Base-by-base conservation (phyloP, 2,329 filamentous ascomycete genomes). In the Penicillium olsonii region DNA sequence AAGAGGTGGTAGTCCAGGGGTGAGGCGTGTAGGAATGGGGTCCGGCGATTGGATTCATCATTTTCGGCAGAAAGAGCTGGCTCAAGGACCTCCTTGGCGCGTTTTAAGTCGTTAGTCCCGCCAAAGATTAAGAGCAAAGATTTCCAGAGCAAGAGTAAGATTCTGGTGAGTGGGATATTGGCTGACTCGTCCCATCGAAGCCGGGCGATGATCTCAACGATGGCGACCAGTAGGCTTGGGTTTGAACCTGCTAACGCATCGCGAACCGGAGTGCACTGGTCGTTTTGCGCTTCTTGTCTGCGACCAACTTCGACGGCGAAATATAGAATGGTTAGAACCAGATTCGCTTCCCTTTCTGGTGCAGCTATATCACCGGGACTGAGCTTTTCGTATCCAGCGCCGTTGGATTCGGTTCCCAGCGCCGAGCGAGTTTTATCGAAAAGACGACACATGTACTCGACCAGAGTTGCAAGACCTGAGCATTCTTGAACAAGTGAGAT, bases 1-100 rank as follows among this genome's bases (percentile, higher is more conserved):
- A 99, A 99, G 18, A 92, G 81, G 67, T 99, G 92, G 66, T 99
- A 99, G 65, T 99, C 94, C 10, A 99, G 76, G 4, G 94, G 94
- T 1, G 92, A 96, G 4, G 94, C 92, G 1, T 89, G 95, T 53
- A 99, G 92, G 37, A 88, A 78, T n/a, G 86, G 86, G 58, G 88
- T 87, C 42, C 84, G 82, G 60, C 85, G 84, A 34, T 70, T 73
- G 54, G 77, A 73, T 61, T 61, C 53, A 37, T 66, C 61, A 18
- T 64, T 57, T 38, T 65, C 60, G 15, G 58, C 50, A 57, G 90
- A 85, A 44, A 80, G 80, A 26, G 63, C 55, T 10, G 75, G 74
- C 46, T 77, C 74, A 19, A 92, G 84, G 2, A 83, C 84, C 53
- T 78, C 77, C 69, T 96, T 97, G 27, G 90, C 81, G 49, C 83